Base-by-base conservation (phyloP, 2,329 filamentous ascomycete species). In the Penicillium capsulatum region DNA sequence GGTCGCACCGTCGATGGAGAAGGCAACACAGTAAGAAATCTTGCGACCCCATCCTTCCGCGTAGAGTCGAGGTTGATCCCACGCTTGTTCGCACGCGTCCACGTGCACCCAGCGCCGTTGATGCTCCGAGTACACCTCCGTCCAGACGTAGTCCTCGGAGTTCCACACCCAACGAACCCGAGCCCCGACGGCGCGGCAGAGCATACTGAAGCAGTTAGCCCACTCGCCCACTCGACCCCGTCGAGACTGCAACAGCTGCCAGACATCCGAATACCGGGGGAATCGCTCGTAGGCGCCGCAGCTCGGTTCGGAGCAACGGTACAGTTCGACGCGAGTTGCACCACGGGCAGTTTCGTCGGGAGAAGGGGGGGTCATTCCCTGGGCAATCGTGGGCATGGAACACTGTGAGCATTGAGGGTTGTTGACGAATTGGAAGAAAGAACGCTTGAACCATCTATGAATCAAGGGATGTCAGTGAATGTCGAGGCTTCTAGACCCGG, bases 81-180 rank as follows among this genome's bases (percentile, higher is more conserved):
- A 97, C 1, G 86, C 81, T 60, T 91, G 91, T 63, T 97, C 92
- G 59, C 91, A 96, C 22, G 84, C 83, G 64, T 98, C 92, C 29
- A 96, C 89, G 53, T 97, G 91, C n/a, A 97, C 77, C 92, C 92
- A 98, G 61, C 89, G 81, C 64, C 85, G 83, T 59, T 91, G 84
- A 67, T 95, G 89, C 48, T 92, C 86, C 2, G 90, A 96, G 69
- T 95, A 98, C 10, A 97, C 84, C 58, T 97, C 92, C 1, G 90
- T 95, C 92, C 92, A 98, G 17, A 96, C 87, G 59, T 96, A 87
- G 63, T 97, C 92, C 66, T 97, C 92, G 19, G 85, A 84, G 55
- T 97, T 97, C 92, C 92, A 98, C 8, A 98, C 85, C 92, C 92
- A 98, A 58, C 92, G 81, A 16, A 96, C 89, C 45, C 91, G 80